These are phyloP conservation scores for Grosmannia clavigera DNA, from an alignment of 2,329 filamentous ascomycete genomes.

Conservation along the genomic window DNA sequence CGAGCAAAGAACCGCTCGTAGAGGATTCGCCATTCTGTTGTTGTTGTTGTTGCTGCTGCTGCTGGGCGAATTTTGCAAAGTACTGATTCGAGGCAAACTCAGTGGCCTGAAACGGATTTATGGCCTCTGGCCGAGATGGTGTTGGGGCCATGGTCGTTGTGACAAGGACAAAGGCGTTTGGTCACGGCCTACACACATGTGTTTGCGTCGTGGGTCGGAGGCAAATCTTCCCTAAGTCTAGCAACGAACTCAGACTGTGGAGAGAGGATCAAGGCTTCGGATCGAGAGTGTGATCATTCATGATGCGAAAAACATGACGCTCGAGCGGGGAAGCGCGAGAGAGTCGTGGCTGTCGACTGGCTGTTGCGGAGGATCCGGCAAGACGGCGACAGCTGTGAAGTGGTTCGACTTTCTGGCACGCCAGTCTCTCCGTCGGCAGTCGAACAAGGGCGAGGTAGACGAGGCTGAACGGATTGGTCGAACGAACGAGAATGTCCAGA, in stretches of 20 bases:
- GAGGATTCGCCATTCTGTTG: conserved; percentile 17
- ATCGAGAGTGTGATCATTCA: not conserved
- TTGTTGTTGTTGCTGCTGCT: conserved; percentile 26
- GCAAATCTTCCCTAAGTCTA: not conserved
- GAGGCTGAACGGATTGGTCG: not conserved
- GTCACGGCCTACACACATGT: not conserved
- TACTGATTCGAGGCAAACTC: conserved; percentile 56
- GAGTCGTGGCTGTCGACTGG: not conserved
- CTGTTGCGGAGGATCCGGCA: not conserved
- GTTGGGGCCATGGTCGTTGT: conserved; percentile 6
- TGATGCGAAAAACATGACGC: conserved; percentile 2
- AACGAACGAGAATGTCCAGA: not conserved
- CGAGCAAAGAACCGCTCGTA: not conserved
- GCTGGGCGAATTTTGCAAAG: conserved; percentile 48
- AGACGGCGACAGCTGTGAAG: not conserved
- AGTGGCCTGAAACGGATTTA: conserved; percentile 52
- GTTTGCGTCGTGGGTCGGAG: not conserved
- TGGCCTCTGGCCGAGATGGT: conserved; percentile 22
- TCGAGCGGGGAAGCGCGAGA: not conserved
- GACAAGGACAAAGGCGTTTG: not conserved
- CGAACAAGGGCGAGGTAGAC: not conserved
- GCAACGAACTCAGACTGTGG: not conserved
- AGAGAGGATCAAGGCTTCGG: not conserved
- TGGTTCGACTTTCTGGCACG: too few species aligned
- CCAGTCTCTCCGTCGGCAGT: too few species aligned